These are phyloP conservation scores for Fusarium sp. DNA, from an alignment of 2,329 filamentous ascomycete species.

Conservation along the genomic window DNA sequence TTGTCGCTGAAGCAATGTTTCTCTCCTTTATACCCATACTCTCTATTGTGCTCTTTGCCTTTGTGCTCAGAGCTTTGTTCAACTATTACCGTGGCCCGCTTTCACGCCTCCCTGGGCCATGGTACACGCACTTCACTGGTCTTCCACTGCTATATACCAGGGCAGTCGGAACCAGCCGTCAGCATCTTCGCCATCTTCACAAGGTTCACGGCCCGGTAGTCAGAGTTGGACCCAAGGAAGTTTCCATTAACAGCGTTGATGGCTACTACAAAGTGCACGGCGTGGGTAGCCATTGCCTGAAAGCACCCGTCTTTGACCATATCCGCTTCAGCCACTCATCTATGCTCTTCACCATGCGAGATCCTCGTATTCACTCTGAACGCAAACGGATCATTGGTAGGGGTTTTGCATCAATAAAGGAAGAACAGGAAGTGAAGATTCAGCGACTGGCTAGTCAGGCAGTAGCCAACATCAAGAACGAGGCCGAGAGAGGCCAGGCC, in stretches of 20 bases:
- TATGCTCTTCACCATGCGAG: conserved; percentile 10
- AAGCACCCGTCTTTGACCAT: conserved; percentile 1
- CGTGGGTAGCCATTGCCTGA: conserved; percentile 5
- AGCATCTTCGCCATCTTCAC: neutral
- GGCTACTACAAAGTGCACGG: conserved; percentile 13
- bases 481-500: neutral
- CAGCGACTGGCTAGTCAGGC: neutral
- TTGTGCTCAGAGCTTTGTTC: neutral
- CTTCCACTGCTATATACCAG: neutral
- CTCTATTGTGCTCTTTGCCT: neutral
- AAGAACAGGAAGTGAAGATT: neutral
- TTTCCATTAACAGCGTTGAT: conserved; percentile 8
- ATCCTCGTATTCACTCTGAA: conserved; percentile 2
- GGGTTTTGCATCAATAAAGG: neutral
- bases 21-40: neutral
- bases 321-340: conserved; percentile 7
- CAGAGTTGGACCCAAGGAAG: neutral
- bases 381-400: neutral
- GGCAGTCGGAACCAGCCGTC: neutral
- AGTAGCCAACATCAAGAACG: neutral
- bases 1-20: neutral
- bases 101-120: neutral
- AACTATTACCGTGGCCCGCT: neutral
- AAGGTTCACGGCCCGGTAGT: neutral
- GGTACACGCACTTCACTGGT: conserved; percentile 2